Percentiles rank a stretch among this genome's conserved stretches.
phyloP scores from a whole-genome alignment of 331 rosid genomes.

The Cucumis variabilis region DNA sequence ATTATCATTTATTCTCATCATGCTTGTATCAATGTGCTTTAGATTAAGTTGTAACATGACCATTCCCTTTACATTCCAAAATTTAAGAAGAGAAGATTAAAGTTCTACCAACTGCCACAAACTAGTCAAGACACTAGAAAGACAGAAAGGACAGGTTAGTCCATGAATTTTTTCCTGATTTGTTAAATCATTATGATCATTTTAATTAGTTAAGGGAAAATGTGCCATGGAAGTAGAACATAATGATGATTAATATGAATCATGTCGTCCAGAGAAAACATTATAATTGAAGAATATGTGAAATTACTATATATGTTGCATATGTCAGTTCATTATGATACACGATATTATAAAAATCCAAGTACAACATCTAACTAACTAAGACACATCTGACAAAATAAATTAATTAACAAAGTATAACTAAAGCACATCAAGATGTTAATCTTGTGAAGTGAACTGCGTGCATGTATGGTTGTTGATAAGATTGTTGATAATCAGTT shows the following conservation, averaged over 20 bases:
- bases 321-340: background rate
- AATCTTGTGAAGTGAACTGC: too few species aligned
- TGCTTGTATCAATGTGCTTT: background rate
- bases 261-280: background rate
- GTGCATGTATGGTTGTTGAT: too few species aligned
- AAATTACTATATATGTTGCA: background rate
- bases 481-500: too few species aligned
- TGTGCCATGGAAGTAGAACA: background rate
- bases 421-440: too few species aligned
- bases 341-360: background rate
- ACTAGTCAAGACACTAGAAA: constrained; percentile 55
- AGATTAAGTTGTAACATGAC: background rate
- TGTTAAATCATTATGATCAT: background rate
- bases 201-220: background rate
- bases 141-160: constrained; percentile 60
- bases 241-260: background rate
- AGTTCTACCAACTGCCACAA: constrained; percentile 63
- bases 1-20: background rate
- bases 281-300: background rate
- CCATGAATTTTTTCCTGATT: constrained; percentile 20
- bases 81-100: constrained; percentile 78
- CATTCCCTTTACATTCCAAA: constrained; percentile 53
- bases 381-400: background rate
- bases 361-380: background rate
- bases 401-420: background rate